Conservation (phyloP, 495 filamentous ascomycete genomes). For the Staphylotrichum tortipilum region DNA sequence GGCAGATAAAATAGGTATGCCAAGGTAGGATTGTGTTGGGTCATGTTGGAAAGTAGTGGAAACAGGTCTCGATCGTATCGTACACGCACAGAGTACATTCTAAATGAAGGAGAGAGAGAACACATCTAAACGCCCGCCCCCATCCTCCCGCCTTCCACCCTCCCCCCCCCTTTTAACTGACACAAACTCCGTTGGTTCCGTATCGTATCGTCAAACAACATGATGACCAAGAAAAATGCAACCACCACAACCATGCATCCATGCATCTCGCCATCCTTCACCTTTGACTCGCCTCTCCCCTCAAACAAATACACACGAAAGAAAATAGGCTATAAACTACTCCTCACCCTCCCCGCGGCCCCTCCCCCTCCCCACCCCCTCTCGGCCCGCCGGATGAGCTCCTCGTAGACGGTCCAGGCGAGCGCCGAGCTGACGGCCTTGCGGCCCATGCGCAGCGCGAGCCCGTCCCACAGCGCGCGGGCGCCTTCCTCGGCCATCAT, state of each 20-base stretch:
- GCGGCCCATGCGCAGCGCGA: conserved; percentile 78
- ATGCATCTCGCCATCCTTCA: too few species aligned
- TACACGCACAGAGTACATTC: background rate
- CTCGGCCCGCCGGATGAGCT: conserved; percentile 72
- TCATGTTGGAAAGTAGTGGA: too few species aligned
- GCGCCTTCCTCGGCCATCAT: conserved; percentile 81
- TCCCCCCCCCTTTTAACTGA: too few species aligned
- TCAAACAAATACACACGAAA: too few species aligned
- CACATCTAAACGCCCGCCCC: too few species aligned
- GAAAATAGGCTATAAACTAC: background rate
- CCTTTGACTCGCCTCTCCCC: too few species aligned
- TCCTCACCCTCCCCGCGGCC: conserved; percentile 3
- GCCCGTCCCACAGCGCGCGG: conserved; percentile 73
- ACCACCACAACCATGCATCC: background rate
- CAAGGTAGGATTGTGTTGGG: too few species aligned
- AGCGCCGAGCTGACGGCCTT: conserved; percentile 89
- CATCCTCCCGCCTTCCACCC: too few species aligned
- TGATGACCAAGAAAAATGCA: too few species aligned
- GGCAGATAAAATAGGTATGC: too few species aligned
- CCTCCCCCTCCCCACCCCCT: conserved; percentile 39
- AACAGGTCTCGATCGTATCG: background rate
- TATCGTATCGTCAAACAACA: too few species aligned
- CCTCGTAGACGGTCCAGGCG: conserved; percentile 96
- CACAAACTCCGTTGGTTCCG: too few species aligned
- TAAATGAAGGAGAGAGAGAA: background rate